Evolutionary conservation across 148 eudicot genomes (phyloP), one percentile per base, ranked within the genome.

Genomic region (Selenicereus undatus): DNA sequence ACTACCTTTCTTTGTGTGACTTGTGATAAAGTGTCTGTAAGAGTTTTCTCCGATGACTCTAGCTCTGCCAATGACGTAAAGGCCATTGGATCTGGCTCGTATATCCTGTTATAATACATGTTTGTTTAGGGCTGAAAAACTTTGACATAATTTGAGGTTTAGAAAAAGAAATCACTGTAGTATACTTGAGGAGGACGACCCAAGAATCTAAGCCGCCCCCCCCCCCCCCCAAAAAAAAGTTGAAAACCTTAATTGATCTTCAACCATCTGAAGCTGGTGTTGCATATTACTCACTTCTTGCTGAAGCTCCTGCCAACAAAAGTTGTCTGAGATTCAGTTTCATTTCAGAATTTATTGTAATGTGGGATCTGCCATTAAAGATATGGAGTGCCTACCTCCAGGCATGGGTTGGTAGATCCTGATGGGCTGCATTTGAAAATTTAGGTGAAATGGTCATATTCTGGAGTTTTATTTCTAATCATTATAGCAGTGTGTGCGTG

Each of bases 1-100:
- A 48, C 12, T 86, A 91, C 97, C 97, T 93, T 90, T 77, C 93
- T 82, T 77, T 91, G 88, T 0, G 83, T 36, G 70, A 93, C 88
- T 1, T 89, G 91, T 11, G 90, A 81, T 76, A 91, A 68, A n/a
- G 87, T 76, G 22, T 91, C 92, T 81, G 83, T 73, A 20, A 93
- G 88, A 21, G 86, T 79, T 75, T 86, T 87, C 78, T 90, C 97
- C 54, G 86, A 89, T 2, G 92, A 77, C 78, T 91, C 88, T 39
- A 93, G 80, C 42, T 93, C 97, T 30, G 82, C 88, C 72, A 88
- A 21, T n/a, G 90, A 84, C 66, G 91, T 85, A 58, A 93, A 83
- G 5, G 64, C 83, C 76, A 82, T 80, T 43, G 89, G 86, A 64
- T 90, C 89, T 51, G 95, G 95, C 84, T 93, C 95, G 42, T 85